phyloP scores from a whole-genome alignment of 192 early-diverging fungal species.

The Chytriomyces sp. region DNA sequence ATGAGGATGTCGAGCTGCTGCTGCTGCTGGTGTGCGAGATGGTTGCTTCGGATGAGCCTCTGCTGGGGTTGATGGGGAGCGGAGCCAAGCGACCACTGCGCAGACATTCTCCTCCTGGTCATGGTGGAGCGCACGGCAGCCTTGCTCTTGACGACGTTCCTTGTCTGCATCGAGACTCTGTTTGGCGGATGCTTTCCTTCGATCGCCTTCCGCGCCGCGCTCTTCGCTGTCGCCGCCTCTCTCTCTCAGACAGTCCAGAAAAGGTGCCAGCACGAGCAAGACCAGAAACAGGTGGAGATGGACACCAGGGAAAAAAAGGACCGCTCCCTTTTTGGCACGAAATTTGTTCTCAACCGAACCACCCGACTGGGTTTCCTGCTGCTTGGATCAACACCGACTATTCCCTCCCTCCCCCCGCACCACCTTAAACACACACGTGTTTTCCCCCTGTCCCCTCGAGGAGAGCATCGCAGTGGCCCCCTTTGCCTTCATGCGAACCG shows the following conservation, averaged over 20 bases:
- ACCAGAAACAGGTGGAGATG: not conserved
- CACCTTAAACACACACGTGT: not conserved
- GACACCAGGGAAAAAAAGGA: not conserved
- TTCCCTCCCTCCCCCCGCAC: too few species aligned
- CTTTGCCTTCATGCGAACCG: too few species aligned
- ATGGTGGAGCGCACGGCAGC: not conserved
- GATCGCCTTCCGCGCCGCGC: not conserved
- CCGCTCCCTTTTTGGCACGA: not conserved
- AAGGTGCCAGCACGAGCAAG: not conserved
- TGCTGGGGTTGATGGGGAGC: not conserved
- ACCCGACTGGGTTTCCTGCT: not conserved
- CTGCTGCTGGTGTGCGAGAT: not conserved
- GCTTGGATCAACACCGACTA: not conserved
- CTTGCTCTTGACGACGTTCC: not conserved
- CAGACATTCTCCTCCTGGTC: not conserved
- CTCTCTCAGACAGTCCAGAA: not conserved
- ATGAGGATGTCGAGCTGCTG: not conserved
- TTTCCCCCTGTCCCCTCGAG: too few species aligned
- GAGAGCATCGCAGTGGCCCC: too few species aligned
- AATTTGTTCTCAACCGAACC: not conserved
- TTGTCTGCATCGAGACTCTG: not conserved
- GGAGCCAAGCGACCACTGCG: not conserved
- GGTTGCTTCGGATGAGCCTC: not conserved
- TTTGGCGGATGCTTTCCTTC: not conserved
- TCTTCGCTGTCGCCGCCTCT: not conserved